These are phyloP conservation scores for Candida golubevii DNA, from an alignment of 805 yeast genomes.

Conservation along the genomic window DNA sequence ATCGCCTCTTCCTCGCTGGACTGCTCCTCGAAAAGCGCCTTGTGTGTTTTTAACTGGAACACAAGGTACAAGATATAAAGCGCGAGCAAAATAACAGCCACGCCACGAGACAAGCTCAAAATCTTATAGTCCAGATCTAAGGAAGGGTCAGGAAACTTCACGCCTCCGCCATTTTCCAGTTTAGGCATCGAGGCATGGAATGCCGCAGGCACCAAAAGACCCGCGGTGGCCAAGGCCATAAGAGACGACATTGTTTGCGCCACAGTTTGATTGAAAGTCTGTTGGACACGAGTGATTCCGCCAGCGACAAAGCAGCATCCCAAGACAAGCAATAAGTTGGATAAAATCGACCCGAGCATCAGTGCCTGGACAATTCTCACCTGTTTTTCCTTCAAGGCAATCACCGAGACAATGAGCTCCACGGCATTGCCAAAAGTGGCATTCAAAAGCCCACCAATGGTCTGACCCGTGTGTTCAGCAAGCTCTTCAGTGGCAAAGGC, in stretches of 20 bases:
- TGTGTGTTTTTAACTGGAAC: conserved; percentile 89
- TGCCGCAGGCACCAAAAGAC: conserved; percentile 91
- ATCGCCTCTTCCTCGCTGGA: conserved; percentile 40
- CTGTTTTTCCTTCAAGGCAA: conserved; percentile 83
- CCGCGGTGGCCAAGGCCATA: conserved; percentile 85
- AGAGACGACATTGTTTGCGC: conserved; percentile 97
- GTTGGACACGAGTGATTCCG: conserved; percentile 81
- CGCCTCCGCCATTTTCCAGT: conserved; percentile 31
- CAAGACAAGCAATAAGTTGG: conserved; percentile 81
- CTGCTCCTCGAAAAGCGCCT: conserved; percentile 61
- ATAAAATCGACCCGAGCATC: conserved; percentile 90
- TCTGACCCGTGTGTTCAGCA: conserved; percentile 82
- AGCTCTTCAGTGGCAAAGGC: conserved; percentile 94
- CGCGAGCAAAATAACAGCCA: conserved; percentile 70
- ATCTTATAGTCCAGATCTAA: conserved; percentile 45
- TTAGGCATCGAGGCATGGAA: conserved; percentile 75
- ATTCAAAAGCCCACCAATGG: conserved; percentile 88
- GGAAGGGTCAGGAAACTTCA: conserved; percentile 36
- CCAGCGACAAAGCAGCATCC: conserved; percentile 97
- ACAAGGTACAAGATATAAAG: conserved; percentile 75
- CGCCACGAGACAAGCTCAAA: conserved; percentile 76
- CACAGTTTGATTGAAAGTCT: conserved; percentile 88
- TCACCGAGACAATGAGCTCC: conserved; percentile 88
- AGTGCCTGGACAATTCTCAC: conserved; percentile 94
- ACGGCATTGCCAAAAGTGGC: conserved; percentile 99